phyloP scores from a whole-genome alignment of 2,329 filamentous ascomycete species.

The Exophiala calicioides region DNA sequence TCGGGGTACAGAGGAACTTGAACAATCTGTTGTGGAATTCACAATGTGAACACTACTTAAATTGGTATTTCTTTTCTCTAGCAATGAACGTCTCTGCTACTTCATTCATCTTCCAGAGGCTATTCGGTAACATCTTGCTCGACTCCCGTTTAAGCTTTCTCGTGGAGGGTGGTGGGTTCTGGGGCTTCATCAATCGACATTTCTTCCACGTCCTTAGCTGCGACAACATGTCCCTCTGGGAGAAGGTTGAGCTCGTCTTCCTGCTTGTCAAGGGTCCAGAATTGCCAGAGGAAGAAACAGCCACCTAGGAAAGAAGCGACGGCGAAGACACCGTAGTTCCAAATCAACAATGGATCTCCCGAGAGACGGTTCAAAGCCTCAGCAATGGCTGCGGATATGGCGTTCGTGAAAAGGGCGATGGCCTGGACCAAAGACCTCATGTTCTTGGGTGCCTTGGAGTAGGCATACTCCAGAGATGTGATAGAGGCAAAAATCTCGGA shows the following conservation, averaged over 20 bases:
- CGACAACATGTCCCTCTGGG: slow-evolving; percentile 23
- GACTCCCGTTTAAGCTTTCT: neutral
- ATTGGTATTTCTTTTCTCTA: no score
- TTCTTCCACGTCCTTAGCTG: slow-evolving; percentile 10
- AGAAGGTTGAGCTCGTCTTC: slow-evolving; percentile 66
- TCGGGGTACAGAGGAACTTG: no score
- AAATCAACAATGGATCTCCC: slow-evolving; percentile 65
- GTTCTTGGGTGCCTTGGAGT: slow-evolving; percentile 72
- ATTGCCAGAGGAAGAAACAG: slow-evolving; percentile 67
- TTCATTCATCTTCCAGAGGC: no score
- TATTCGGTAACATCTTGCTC: no score
- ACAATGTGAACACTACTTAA: no score
- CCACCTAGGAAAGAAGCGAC: slow-evolving; percentile 65
- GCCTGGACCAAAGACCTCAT: slow-evolving; percentile 74
- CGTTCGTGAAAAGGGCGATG: slow-evolving; percentile 70
- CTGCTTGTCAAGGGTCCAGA: slow-evolving; percentile 62
- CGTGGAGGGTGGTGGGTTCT: neutral
- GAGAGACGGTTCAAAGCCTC: slow-evolving; percentile 66
- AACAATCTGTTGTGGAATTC: no score
- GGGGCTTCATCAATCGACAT: neutral
- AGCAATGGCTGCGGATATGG: slow-evolving; percentile 69
- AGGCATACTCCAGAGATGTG: slow-evolving; percentile 71
- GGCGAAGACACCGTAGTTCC: slow-evolving; percentile 70
- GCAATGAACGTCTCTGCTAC: no score
- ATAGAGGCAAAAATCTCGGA: slow-evolving; percentile 65